phyloP scores from a whole-genome alignment of 1,284 basidiomycete genomes.

The Neonothopanus nambi region DNA sequence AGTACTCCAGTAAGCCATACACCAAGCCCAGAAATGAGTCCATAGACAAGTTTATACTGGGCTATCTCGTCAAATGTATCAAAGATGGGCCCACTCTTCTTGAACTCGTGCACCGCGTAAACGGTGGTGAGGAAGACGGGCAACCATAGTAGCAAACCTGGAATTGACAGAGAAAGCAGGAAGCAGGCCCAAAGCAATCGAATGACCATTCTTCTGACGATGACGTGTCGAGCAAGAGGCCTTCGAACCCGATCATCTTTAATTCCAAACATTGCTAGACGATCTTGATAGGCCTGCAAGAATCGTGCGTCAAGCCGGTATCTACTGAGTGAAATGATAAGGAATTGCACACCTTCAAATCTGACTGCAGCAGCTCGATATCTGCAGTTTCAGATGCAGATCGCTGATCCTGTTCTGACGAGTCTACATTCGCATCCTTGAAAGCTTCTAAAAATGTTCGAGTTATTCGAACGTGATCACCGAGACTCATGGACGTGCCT shows the following conservation, averaged over 20 bases:
- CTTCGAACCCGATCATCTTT: slow-evolving; percentile 81
- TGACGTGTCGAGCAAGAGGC: slow-evolving; percentile 54
- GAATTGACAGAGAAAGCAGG: slow-evolving; percentile 70
- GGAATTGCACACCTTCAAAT: slow-evolving; percentile 57
- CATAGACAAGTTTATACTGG: slow-evolving; percentile 85
- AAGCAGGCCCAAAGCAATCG: slow-evolving; percentile 64
- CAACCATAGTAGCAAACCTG: slow-evolving; percentile 82
- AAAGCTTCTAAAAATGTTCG: slow-evolving; percentile 76
- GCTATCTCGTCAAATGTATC: slow-evolving; percentile 87
- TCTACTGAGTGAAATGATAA: not conserved
- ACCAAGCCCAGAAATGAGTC: slow-evolving; percentile 66
- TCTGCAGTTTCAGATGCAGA: slow-evolving; percentile 31
- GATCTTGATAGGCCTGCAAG: slow-evolving; percentile 71
- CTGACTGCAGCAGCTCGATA: slow-evolving; percentile 45
- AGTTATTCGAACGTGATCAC: slow-evolving; percentile 78
- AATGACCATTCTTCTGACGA: slow-evolving; percentile 64
- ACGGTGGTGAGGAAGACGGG: slow-evolving; percentile 71
- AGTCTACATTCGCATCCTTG: slow-evolving; percentile 42
- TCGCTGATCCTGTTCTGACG: slow-evolving; percentile 27
- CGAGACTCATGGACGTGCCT: slow-evolving; percentile 78
- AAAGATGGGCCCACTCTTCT: slow-evolving; percentile 75
- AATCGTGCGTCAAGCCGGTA: slow-evolving; percentile 4
- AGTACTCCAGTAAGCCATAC: slow-evolving; percentile 60
- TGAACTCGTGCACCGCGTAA: slow-evolving; percentile 67
- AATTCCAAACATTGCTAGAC: slow-evolving; percentile 61